phyloP scores from a whole-genome alignment of 495 filamentous ascomycete species.

The Glarea lozoyensis region DNA sequence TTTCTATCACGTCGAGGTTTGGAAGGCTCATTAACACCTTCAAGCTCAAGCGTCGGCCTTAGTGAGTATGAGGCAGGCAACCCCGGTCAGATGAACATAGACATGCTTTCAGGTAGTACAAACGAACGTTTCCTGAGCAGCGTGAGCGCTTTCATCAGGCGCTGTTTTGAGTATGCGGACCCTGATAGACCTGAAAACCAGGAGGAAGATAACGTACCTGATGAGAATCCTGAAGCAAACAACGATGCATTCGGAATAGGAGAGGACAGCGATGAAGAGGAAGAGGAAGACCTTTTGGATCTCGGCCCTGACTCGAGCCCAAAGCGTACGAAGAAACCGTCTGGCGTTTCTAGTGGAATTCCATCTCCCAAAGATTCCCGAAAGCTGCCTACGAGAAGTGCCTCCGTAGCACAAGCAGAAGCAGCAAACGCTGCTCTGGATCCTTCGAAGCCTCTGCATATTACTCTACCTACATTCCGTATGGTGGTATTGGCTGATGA shows the following conservation, averaged over 20 bases:
- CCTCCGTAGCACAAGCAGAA: constrained; percentile 46
- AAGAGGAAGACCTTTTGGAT: constrained; percentile 61
- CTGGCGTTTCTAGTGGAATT: constrained; percentile 9
- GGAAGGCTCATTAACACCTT: constrained; percentile 56
- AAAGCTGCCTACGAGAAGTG: constrained; percentile 19
- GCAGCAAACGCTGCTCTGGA: constrained; percentile 84
- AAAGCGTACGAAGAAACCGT: constrained; percentile 14
- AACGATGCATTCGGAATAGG: constrained; percentile 65
- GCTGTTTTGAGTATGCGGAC: constrained; percentile 97
- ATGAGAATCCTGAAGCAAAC: constrained; percentile 28
- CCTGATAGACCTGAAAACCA: constrained; percentile 59
- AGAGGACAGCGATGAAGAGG: constrained; percentile 56
- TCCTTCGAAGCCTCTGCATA: constrained; percentile 83
- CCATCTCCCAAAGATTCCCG: background rate
- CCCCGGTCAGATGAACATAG: constrained; percentile 14
- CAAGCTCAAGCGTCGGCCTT: constrained; percentile 26
- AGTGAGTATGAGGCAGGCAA: constrained; percentile 25
- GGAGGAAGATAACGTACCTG: constrained; percentile 12
- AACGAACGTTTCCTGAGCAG: constrained; percentile 81
- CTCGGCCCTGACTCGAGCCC: constrained; percentile 25
- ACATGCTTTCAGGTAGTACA: constrained; percentile 17
- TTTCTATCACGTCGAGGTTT: constrained; percentile 86
- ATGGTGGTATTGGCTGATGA: constrained; percentile 98
- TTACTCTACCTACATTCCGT: constrained; percentile 95
- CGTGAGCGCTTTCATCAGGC: constrained; percentile 87